Conservation (phyloP, 495 filamentous ascomycete genomes). For the Neurospora africana region DNA sequence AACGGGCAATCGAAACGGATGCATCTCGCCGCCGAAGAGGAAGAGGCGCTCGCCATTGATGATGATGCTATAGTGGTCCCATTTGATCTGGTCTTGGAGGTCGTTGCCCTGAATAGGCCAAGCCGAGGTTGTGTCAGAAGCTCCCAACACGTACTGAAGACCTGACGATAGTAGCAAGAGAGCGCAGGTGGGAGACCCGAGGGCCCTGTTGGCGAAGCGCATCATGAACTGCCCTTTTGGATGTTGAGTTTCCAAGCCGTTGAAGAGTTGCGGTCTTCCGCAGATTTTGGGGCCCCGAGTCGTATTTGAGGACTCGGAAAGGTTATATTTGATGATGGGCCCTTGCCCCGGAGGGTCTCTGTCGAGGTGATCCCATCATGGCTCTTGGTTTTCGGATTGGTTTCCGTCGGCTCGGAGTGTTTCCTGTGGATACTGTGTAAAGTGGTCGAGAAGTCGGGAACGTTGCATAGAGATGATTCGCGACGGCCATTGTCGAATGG, state of each 20-base stretch:
- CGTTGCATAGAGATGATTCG: neutral
- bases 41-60: conserved; percentile 47
- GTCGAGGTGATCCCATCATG: neutral
- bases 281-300: neutral
- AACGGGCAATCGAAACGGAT: conserved; percentile 3
- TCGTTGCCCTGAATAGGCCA: conserved; percentile 44
- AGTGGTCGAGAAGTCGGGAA: neutral
- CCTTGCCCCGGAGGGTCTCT: neutral
- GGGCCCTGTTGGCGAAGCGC: neutral
- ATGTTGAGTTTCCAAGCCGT: neutral
- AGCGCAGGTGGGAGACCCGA: neutral
- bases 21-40: conserved; percentile 44
- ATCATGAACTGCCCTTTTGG: neutral
- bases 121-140: neutral
- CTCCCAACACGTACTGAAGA: neutral
- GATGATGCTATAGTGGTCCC: conserved; percentile 50
- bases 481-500: neutral
- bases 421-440: neutral
- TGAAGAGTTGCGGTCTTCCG: neutral
- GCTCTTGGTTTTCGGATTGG: neutral
- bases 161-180: neutral
- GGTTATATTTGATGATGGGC: neutral
- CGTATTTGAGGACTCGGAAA: neutral
- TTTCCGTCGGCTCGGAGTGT: neutral
- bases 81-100: conserved; percentile 39